Conservation (phyloP, 73 alveolate genomes). For the Tetrahymena borealis region DNA sequence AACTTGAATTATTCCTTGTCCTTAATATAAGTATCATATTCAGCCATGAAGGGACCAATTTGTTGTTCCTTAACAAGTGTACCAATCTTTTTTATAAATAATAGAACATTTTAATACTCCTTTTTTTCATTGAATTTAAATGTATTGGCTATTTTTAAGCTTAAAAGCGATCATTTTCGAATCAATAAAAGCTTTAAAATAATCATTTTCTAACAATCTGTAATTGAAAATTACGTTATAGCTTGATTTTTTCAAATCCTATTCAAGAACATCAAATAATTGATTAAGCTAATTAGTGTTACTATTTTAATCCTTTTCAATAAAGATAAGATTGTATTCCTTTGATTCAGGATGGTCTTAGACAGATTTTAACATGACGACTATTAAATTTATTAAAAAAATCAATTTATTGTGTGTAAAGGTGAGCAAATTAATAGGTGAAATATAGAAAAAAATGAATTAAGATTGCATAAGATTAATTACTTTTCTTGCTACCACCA, state of each 20-base stretch:
- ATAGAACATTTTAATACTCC: neutral
- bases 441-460: neutral
- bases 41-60: neutral
- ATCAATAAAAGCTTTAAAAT: no score
- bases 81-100: neutral
- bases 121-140: no score
- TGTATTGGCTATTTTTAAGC: no score
- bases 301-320: neutral
- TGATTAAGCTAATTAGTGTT: neutral
- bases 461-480: neutral
- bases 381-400: neutral
- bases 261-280: neutral
- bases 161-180: no score
- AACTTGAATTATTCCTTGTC: neutral
- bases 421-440: neutral
- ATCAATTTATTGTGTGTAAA: neutral
- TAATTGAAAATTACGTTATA: neutral
- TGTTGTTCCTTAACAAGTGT: neutral
- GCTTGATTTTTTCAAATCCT: neutral
- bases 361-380: neutral
- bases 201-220: no score
- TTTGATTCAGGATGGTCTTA: neutral
- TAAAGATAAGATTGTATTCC: neutral
- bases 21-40: neutral
- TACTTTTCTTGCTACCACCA: conserved; percentile 39